Percentiles rank a stretch among this genome's conserved stretches.
Evolutionary conservation across 768 basidiomycete genomes (phyloP).

Genomic region (Hebeloma cylindrosporum): DNA sequence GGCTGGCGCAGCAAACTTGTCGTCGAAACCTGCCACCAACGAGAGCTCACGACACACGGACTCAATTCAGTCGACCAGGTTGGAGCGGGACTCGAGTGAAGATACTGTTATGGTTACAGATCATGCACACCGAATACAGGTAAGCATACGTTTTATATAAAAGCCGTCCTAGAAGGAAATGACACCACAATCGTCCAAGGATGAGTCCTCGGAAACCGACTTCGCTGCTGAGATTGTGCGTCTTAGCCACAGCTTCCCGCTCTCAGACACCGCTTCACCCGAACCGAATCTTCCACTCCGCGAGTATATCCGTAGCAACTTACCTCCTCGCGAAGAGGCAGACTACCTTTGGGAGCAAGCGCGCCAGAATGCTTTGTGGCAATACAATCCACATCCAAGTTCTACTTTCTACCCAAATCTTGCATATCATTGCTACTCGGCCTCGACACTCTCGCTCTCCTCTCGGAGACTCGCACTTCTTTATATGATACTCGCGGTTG

Average conservation of each 20-base stretch:
- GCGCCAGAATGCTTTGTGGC: constrained; percentile 65
- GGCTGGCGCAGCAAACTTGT: constrained; percentile 11
- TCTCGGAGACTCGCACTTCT: constrained; percentile 64
- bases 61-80: constrained; percentile 17
- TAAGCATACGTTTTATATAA: constrained; percentile 4
- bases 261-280: constrained; percentile 44
- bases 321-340: constrained; percentile 57
- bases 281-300: constrained; percentile 55
- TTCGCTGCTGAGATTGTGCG: constrained; percentile 44
- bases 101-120: constrained; percentile 28
- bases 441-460: constrained; percentile 50
- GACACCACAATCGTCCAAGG: constrained; percentile 14
- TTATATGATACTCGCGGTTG: constrained; percentile 70
- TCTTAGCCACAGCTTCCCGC: constrained; percentile 59
- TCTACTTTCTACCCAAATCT: constrained; percentile 66
- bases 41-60: constrained; percentile 15
- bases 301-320: constrained; percentile 53
- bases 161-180: not conserved
- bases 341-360: constrained; percentile 65
- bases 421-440: constrained; percentile 62
- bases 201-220: constrained; percentile 26
- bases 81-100: constrained; percentile 31
- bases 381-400: constrained; percentile 68
- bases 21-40: constrained; percentile 4
- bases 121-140: constrained; percentile 15